These are phyloP conservation scores for Guillardia theta DNA, from an alignment of 78 protist genomes.

Conservation along the genomic window DNA sequence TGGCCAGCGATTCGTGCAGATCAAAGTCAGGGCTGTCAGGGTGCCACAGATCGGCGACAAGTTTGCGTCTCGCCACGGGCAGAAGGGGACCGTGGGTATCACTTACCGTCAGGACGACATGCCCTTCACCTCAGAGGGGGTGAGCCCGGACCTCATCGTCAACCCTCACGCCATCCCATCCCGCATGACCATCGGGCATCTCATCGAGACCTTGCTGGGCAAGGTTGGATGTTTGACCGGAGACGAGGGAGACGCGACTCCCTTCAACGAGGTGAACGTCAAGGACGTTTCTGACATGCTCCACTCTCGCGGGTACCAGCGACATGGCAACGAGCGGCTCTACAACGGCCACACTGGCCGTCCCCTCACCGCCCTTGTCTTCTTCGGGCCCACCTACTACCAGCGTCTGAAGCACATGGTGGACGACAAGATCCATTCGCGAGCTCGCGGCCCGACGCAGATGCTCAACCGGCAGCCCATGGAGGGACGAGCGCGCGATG, in stretches of 20 bases:
- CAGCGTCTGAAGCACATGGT: slow-evolving; percentile 99
- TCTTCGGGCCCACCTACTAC: slow-evolving; percentile 99
- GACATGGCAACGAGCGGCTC: slow-evolving; percentile 65
- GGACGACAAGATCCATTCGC: slow-evolving; percentile 97
- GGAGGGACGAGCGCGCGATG: slow-evolving; percentile 98
- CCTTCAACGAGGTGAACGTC: slow-evolving; percentile 84
- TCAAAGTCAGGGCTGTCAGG: slow-evolving; percentile 73
- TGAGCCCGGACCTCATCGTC: slow-evolving; percentile 97
- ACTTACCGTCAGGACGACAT: slow-evolving; percentile 97
- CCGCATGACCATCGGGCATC: slow-evolving; percentile 99
- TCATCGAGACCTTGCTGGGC: slow-evolving; percentile 97
- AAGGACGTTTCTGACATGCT: slow-evolving; percentile 79
- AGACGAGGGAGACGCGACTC: slow-evolving; percentile 93
- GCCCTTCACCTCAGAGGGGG: slow-evolving; percentile 95
- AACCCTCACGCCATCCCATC: slow-evolving; percentile 99
- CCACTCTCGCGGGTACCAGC: slow-evolving; percentile 81
- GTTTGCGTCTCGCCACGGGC: slow-evolving; percentile 99
- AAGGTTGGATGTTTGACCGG: slow-evolving; percentile 61
- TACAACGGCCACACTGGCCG: slow-evolving; percentile 97
- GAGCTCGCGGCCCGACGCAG: slow-evolving; percentile 97
- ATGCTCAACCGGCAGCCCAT: slow-evolving; percentile 97
- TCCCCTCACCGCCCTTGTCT: slow-evolving; percentile 76
- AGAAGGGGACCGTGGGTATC: slow-evolving; percentile 98
- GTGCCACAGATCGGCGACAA: slow-evolving; percentile 96
- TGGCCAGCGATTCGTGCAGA: slow-evolving; percentile 78